phyloP scores from a whole-genome alignment of 306 rosid species.

The Canavalia gladiata region DNA sequence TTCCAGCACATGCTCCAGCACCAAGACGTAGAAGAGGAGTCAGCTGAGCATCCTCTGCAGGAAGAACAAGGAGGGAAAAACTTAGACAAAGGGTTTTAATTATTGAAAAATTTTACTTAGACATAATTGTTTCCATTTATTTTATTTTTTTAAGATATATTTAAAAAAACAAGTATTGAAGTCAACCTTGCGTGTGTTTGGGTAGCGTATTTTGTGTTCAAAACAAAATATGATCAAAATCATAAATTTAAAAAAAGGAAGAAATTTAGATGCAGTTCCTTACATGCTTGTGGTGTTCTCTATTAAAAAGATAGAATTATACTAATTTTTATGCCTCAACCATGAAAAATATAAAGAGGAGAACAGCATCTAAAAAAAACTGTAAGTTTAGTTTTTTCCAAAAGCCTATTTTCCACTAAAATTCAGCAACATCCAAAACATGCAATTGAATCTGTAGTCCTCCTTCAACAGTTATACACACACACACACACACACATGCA shows the following conservation, averaged over 20 bases:
- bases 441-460: background rate
- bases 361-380: background rate
- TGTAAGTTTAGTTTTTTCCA: background rate
- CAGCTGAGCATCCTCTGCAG: constrained; percentile 85
- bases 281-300: background rate
- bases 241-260: background rate
- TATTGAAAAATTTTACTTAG: background rate
- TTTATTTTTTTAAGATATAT: background rate
- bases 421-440: background rate
- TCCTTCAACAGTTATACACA: no score
- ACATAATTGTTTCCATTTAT: background rate
- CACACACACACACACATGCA: no score
- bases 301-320: background rate
- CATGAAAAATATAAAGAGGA: background rate
- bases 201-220: background rate
- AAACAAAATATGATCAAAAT: background rate
- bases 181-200: background rate
- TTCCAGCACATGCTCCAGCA: constrained; percentile 98
- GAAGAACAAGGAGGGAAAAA: constrained; percentile 25
- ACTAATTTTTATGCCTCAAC: background rate
- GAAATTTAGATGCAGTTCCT: background rate
- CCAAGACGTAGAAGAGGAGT: constrained; percentile 89
- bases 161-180: background rate
- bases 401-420: background rate
- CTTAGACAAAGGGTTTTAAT: constrained; percentile 5